A percentile compares a stretch with the other conserved stretches of the same genome.
Conservation (phyloP, 2,329 filamentous ascomycete species). For the Xylaria multiplex region DNA sequence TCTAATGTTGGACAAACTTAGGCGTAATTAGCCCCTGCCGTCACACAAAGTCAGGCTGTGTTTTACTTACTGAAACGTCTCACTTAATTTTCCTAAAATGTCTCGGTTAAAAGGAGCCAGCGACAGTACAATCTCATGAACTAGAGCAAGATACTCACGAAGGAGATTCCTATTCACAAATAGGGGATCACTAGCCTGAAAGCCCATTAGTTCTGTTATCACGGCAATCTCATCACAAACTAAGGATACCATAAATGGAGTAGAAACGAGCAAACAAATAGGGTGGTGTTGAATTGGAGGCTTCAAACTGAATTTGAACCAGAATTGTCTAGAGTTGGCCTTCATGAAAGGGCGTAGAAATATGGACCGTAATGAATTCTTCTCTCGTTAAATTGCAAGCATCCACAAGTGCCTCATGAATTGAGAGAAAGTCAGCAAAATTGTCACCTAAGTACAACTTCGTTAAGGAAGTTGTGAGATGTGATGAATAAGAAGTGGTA, state of each 20-base stretch:
- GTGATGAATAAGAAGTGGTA: slow-evolving; percentile 12
- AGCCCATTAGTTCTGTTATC: background rate
- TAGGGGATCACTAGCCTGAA: background rate
- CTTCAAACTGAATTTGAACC: background rate
- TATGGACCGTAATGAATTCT: background rate
- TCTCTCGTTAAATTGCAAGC: background rate
- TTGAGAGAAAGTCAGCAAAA: background rate
- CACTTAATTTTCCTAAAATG: slow-evolving; percentile 5
- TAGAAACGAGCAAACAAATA: too few species aligned
- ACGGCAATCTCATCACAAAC: too few species aligned
- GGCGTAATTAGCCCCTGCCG: background rate
- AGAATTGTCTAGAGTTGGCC: background rate
- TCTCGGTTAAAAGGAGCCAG: background rate
- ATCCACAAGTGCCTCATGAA: background rate
- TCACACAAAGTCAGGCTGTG: background rate
- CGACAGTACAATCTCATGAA: background rate
- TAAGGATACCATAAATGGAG: too few species aligned
- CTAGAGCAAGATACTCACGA: background rate
- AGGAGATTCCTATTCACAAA: background rate
- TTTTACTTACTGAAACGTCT: slow-evolving; percentile 13
- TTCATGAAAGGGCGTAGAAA: background rate
- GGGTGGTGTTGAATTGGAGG: too few species aligned
- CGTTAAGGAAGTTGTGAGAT: background rate
- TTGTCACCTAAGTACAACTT: background rate
- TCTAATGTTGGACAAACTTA: background rate